Evolutionary conservation across 1,284 basidiomycete species (phyloP), one percentile per base, ranked within the genome.

Genomic region (Irpex sp.): DNA sequence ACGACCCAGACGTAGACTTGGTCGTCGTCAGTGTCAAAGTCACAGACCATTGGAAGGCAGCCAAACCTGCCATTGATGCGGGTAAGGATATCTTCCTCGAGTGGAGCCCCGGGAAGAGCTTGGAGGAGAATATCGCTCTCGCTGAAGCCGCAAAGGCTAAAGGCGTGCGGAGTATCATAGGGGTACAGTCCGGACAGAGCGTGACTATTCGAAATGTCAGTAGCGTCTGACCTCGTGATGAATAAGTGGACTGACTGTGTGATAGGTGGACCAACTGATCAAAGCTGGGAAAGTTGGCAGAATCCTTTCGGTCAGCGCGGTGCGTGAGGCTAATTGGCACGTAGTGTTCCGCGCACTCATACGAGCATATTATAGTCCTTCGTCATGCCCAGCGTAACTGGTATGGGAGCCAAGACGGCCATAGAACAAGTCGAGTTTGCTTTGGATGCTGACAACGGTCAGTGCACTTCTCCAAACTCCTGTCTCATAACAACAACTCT

Each of bases 71-170:
- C 0, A 74, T 78, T n/a, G 71, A 71, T 31, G 72, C 73, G 9
- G 73, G 74, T 33, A 78, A 78, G 63, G 68, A 74, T 60, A 53
- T 78, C 49, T 78, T 78, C 61, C 62, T 77, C 6, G 77, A 79
- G 61, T 78, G 77, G 77, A 76, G 77, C 5, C 71, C 67, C 15
- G 76, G 75, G 13, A 67, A 60, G 15, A 67, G 61, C 4, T 49
- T 73, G 19, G 58, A 65, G 33, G 72, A 77, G 65, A 72, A 73
- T 3, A 57, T 47, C 2, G 69, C 72, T 63, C 66, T 79, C 4
- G 73, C 73, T 4, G 68, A 72, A 9, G 65, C 67, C 3, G 77
- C 74, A 2, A 69, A 66, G 46, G 61, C 62, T 39, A 72, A 76
- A 36, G 72, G 75, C 0, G 64, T 77, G 0, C 70, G 63, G 43